Percentiles rank a stretch among this genome's conserved stretches.
Evolutionary conservation across 345 rosid genomes (phyloP).

Genomic region (Iberis pinnata): DNA sequence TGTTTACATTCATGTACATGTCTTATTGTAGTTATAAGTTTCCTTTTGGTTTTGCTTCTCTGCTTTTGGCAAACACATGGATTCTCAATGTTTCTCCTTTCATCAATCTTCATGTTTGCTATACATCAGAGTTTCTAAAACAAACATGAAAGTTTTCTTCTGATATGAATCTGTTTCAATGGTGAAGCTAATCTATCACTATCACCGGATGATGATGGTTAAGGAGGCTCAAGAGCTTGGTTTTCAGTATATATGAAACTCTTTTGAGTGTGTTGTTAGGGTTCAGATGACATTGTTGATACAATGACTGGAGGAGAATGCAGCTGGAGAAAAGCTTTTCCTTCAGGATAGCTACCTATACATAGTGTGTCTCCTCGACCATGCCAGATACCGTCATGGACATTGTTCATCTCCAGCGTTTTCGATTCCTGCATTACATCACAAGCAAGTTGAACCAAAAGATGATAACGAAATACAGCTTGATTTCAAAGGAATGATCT

Average conservation of each 20-base stretch:
- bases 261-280: constrained; percentile 14
- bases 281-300: constrained; percentile 38
- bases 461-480: neutral
- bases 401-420: constrained; percentile 94
- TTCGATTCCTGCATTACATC: constrained; percentile 59
- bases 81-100: too few relatives aligned
- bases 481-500: too few relatives aligned
- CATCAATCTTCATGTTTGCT: constrained; percentile 9
- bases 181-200: neutral
- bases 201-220: neutral
- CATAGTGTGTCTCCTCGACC: constrained; percentile 88
- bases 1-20: constrained; percentile 15
- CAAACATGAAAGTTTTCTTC: constrained; percentile 19
- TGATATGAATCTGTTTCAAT: constrained; percentile 4
- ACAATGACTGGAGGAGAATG: constrained; percentile 40
- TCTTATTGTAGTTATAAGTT: too few relatives aligned
- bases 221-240: constrained; percentile 6
- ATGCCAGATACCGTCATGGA: constrained; percentile 88
- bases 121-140: neutral
- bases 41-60: too few relatives aligned
- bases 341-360: constrained; percentile 52
- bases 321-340: constrained; percentile 45
- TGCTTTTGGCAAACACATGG: too few relatives aligned
- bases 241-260: neutral
- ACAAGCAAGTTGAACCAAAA: constrained; percentile 15